These are phyloP conservation scores for Mycena chlorophos DNA, from an alignment of 768 basidiomycete species.

Conservation along the genomic window DNA sequence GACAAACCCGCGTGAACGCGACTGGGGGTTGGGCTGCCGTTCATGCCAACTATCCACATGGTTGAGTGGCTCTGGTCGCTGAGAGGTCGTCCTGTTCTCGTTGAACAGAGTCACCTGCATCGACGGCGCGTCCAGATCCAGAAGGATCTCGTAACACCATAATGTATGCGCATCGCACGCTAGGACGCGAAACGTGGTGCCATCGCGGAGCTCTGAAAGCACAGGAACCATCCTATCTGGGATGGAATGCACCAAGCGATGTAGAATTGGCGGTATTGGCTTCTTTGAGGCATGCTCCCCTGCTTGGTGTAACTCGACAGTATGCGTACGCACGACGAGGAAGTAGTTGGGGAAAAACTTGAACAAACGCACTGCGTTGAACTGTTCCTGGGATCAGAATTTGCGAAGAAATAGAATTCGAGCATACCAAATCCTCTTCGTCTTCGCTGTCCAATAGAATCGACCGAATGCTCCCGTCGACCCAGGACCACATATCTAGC, in stretches of 20 bases:
- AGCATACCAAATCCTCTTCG: slow-evolving; percentile 37
- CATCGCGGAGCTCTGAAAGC: slow-evolving; percentile 35
- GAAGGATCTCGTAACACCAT: slow-evolving; percentile 41
- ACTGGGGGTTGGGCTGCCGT: not conserved
- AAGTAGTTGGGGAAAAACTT: slow-evolving; percentile 50
- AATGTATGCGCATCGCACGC: slow-evolving; percentile 51
- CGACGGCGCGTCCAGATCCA: slow-evolving; percentile 30
- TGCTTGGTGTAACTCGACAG: slow-evolving; percentile 54
- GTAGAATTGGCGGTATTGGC: too few relatives aligned
- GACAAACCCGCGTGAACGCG: slow-evolving; percentile 45
- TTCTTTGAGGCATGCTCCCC: too few relatives aligned
- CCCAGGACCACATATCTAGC: slow-evolving; percentile 11
- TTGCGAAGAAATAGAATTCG: not conserved
- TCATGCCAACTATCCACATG: too few relatives aligned
- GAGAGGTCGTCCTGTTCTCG: too few relatives aligned
- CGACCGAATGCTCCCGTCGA: slow-evolving; percentile 14
- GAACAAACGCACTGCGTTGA: slow-evolving; percentile 43
- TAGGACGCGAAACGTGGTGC: slow-evolving; percentile 40
- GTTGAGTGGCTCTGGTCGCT: too few relatives aligned
- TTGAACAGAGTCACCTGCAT: too few relatives aligned
- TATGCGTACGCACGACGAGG: slow-evolving; percentile 52
- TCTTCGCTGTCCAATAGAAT: slow-evolving; percentile 29
- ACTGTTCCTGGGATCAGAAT: slow-evolving; percentile 28
- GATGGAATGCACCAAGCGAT: slow-evolving; percentile 36
- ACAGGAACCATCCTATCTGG: slow-evolving; percentile 37